A percentile compares a stretch with the other conserved stretches of the same genome.
phyloP scores from a whole-genome alignment of 441 rosid genomes.

The Populus hybrid region DNA sequence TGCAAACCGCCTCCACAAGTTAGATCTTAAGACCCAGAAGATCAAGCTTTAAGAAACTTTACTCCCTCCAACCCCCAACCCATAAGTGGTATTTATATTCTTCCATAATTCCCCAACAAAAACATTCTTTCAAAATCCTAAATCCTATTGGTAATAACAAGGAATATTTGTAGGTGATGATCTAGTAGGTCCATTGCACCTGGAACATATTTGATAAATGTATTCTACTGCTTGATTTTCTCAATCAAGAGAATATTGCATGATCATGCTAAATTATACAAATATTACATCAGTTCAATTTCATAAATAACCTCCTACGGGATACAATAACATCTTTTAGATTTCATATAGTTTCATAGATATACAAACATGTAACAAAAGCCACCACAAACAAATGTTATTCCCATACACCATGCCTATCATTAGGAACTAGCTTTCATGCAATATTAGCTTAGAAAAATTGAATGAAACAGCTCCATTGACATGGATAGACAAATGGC shows the following conservation, averaged over 20 bases:
- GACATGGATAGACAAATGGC: neutral
- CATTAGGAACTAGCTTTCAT: neutral
- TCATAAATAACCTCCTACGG: neutral
- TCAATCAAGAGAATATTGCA: neutral
- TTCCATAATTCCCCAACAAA: neutral
- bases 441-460: neutral
- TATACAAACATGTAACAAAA: neutral
- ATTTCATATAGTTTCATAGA: neutral
- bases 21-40: too few relatives aligned
- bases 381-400: neutral
- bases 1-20: too few relatives aligned
- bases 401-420: neutral
- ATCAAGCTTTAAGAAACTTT: neutral
- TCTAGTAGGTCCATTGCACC: neutral
- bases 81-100: neutral
- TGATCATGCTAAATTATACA: neutral
- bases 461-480: slow-evolving; percentile 5
- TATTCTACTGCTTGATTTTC: neutral
- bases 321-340: neutral
- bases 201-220: neutral
- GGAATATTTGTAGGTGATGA: neutral
- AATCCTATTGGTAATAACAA: neutral
- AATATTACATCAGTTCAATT: neutral
- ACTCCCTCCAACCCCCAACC: neutral
- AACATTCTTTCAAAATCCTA: neutral